phyloP scores from a whole-genome alignment of 148 eudicot species.

The Camellia granthamiana region DNA sequence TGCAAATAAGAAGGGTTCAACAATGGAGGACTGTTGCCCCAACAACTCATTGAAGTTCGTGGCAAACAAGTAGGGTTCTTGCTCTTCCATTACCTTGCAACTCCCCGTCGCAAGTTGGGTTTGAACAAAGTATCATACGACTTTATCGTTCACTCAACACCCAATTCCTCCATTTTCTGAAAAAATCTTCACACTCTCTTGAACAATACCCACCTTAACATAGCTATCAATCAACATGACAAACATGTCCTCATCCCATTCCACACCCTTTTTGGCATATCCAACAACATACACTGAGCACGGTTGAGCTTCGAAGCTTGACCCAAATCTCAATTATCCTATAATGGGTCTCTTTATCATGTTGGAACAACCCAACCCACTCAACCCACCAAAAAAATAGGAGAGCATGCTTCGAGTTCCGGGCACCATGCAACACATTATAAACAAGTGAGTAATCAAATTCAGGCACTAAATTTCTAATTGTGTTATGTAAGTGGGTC shows the following conservation, averaged over 20 bases:
- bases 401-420: slow-evolving; percentile 64
- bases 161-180: slow-evolving; percentile 65
- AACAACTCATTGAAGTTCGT: too few species aligned
- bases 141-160: slow-evolving; percentile 50
- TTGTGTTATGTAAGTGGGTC: slow-evolving; percentile 83
- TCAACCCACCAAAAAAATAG: slow-evolving; percentile 89
- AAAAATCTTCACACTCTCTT: slow-evolving; percentile 80
- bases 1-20: too few species aligned
- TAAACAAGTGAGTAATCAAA: slow-evolving; percentile 36
- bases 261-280: slow-evolving; percentile 65
- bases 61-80: too few species aligned
- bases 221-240: slow-evolving; percentile 73
- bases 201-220: slow-evolving; percentile 70
- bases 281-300: slow-evolving; percentile 33
- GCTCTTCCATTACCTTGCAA: too few species aligned
- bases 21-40: too few species aligned
- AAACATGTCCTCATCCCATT: slow-evolving; percentile 82
- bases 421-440: slow-evolving; percentile 35
- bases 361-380: slow-evolving; percentile 50
- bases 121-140: slow-evolving; percentile 41
- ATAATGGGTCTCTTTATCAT: slow-evolving; percentile 27
- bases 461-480: slow-evolving; percentile 57
- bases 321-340: too few species aligned
- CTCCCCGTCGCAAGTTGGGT: neutral
- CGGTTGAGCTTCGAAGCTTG: too few species aligned